Percentiles rank a stretch among this genome's conserved stretches.
Evolutionary conservation across 495 filamentous ascomycete species (phyloP).

Genomic region (Gamarada debralockiae): DNA sequence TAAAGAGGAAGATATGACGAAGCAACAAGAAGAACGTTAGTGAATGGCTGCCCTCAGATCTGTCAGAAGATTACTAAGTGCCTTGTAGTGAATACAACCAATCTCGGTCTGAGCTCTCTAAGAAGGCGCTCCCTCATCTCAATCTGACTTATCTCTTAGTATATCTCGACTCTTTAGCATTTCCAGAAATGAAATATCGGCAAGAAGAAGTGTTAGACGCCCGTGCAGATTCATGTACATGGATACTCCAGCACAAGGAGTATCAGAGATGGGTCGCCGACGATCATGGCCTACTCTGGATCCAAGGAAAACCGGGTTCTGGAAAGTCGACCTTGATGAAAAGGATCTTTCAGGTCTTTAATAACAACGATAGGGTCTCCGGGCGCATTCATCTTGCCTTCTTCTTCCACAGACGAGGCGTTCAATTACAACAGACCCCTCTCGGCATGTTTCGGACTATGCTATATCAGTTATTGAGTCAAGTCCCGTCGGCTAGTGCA

Average conservation of each 20-base stretch:
- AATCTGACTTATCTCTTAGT: too few relatives aligned
- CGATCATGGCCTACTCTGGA: slow-evolving; percentile 37
- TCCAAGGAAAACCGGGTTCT: too few relatives aligned
- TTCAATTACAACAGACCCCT: slow-evolving; percentile 28
- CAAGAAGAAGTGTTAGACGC: slow-evolving; percentile 17
- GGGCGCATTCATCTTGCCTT: slow-evolving; percentile 19
- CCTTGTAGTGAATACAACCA: too few relatives aligned
- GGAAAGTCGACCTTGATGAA: slow-evolving; percentile 44
- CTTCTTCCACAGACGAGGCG: slow-evolving; percentile 37
- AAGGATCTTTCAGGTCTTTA: not conserved
- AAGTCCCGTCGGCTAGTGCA: slow-evolving; percentile 12
- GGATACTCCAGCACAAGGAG: slow-evolving; percentile 29
- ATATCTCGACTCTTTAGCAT: slow-evolving; percentile 25
- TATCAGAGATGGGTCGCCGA: slow-evolving; percentile 31
- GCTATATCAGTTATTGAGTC: slow-evolving; percentile 29
- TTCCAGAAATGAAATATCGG: slow-evolving; percentile 26
- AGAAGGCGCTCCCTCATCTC: too few relatives aligned
- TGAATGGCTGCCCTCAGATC: too few relatives aligned
- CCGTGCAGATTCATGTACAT: slow-evolving; percentile 30
- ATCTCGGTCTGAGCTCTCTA: too few relatives aligned
- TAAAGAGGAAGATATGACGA: too few relatives aligned
- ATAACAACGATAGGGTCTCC: slow-evolving; percentile 1
- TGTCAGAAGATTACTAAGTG: too few relatives aligned
- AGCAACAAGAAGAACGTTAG: too few relatives aligned
- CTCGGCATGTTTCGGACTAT: slow-evolving; percentile 35